Evolutionary conservation across 306 rosid species (phyloP), one percentile per base, ranked within the genome.

Genomic region (Vicia sativa): DNA sequence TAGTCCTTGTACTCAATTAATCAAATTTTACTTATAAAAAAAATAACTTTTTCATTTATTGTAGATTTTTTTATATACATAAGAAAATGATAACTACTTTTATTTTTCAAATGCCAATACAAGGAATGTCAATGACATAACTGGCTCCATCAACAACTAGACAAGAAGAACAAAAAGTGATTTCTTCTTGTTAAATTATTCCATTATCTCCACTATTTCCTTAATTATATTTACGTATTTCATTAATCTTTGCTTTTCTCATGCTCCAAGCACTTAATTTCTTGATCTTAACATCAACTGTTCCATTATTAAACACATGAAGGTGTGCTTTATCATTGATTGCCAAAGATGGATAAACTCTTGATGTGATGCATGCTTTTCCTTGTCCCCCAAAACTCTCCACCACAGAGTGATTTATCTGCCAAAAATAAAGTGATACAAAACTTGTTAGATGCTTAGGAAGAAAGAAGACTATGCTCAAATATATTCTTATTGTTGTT

Each of bases 371-470:
- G 80, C 89, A 82, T 16, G 72, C 58, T 67, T 63, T 82, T 50
- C 90, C 93, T 55, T 78, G 28, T 14, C 75, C 90, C 11, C 84
- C 93, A 50, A 84, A 87, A 67, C 85, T 87, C 77, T 84, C 89
- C 10, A 87, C 77, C 19, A 84, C 69, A 12, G 93, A 87, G 67
- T 76, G 86, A 72, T 84, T 89, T 63, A 87, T 82, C 93, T 87
- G 80, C 39, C 25, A 52, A 44, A n/a, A 77, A 38, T 4, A 65
- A 49, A 70, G 16, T 6, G n/a, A 56, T 42, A 28, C 19, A 0
- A 52, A 11, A 31, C 14, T 61, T 10, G 50, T 19, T 29, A 50
- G n/a, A 67, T 35, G 7, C 21, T 65, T 50, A 50, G 19, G 18
- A n/a, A 44, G 18, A 44, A n/a, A 44, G 18, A 44, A 44, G 19